Conservation (phyloP, 257 asterid genomes). For the Eustoma russellianum region DNA sequence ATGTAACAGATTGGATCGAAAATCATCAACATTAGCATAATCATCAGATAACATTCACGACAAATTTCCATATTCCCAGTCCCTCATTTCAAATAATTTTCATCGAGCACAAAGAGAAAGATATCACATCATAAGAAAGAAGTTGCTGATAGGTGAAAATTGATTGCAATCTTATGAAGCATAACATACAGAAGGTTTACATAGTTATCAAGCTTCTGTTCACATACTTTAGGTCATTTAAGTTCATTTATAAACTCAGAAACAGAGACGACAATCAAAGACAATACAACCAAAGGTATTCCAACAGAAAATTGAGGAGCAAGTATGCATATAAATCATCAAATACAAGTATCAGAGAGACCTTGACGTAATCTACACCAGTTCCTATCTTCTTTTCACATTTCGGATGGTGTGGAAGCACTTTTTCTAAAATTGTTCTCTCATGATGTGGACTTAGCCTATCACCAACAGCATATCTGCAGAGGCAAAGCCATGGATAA, state of each 20-base stretch:
- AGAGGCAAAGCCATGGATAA: conserved; percentile 6
- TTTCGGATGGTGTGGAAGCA: conserved; percentile 82
- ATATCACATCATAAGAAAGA: too few relatives aligned
- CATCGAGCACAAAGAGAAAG: too few relatives aligned
- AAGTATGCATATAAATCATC: background rate
- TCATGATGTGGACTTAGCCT: conserved; percentile 75
- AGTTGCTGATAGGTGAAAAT: too few relatives aligned
- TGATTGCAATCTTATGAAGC: too few relatives aligned
- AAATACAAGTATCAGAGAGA: background rate
- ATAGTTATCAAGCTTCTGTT: too few relatives aligned
- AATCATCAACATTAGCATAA: too few relatives aligned
- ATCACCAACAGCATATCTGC: conserved; percentile 77
- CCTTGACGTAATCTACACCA: conserved; percentile 61
- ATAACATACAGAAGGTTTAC: too few relatives aligned
- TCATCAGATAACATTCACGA: too few relatives aligned
- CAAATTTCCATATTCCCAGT: too few relatives aligned
- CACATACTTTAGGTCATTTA: too few relatives aligned
- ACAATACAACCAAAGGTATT: background rate
- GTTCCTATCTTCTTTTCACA: conserved; percentile 60
- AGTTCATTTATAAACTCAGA: background rate
- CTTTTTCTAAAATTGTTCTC: conserved; percentile 60
- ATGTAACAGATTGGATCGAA: too few relatives aligned
- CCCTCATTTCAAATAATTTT: too few relatives aligned
- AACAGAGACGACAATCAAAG: background rate
- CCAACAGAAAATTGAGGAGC: background rate